These are phyloP conservation scores for Beauveria sp. DNA, from an alignment of 2,329 filamentous ascomycete species.

Conservation along the genomic window DNA sequence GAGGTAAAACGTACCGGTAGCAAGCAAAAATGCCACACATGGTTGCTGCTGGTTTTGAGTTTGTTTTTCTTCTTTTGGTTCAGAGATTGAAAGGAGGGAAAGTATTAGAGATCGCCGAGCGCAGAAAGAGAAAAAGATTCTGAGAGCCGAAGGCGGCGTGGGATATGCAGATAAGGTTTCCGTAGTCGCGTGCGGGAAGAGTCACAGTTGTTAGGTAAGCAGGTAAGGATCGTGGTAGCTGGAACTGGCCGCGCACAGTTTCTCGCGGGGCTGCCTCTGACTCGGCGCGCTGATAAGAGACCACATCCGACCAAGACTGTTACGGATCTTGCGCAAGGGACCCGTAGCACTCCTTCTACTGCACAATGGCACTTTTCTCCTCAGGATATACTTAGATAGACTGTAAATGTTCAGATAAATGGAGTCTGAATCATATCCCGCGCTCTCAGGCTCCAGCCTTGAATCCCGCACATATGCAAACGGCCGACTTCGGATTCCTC, in stretches of 20 bases:
- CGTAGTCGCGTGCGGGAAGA: not conserved
- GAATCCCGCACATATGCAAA: not conserved
- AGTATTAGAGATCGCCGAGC: not conserved
- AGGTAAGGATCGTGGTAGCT: too few species aligned
- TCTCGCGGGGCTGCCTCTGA: too few species aligned
- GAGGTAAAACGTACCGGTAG: conserved; percentile 59
- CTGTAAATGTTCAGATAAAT: too few species aligned
- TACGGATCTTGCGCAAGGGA: too few species aligned
- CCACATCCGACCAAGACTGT: too few species aligned
- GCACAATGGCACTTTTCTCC: too few species aligned
- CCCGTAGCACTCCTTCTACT: too few species aligned
- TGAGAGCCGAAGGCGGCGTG: conserved; percentile 11
- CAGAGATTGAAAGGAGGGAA: conserved; percentile 9
- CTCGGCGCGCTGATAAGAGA: too few species aligned
- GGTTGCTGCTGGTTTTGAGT: conserved; percentile 30
- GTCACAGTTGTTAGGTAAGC: not conserved
- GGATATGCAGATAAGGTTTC: not conserved
- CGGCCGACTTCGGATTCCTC: conserved; percentile 10
- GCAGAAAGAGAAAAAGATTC: not conserved
- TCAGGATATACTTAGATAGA: too few species aligned
- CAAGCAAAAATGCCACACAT: conserved; percentile 99
- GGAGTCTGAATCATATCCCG: too few species aligned
- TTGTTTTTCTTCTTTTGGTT: not conserved
- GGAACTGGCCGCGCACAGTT: too few species aligned
- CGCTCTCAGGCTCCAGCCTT: not conserved